Evolutionary conservation across 495 filamentous ascomycete genomes (phyloP).

Genomic region (Chaetomium cochliodes): DNA sequence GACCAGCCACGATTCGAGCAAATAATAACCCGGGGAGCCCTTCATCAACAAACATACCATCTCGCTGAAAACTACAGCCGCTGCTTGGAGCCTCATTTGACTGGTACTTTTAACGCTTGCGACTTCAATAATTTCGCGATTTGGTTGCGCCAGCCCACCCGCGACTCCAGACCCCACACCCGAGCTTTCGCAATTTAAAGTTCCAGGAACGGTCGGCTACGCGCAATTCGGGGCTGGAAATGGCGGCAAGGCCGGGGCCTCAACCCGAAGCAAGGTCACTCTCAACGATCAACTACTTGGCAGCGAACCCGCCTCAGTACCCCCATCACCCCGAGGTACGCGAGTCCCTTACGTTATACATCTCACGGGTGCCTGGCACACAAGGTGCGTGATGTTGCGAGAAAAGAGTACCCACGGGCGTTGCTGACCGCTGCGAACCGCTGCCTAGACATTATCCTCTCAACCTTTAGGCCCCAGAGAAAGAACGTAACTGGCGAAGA

Average conservation of each 20-base stretch:
- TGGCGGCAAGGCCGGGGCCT: slow-evolving; percentile 26
- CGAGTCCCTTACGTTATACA: slow-evolving; percentile 77
- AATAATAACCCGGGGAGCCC: too few relatives aligned
- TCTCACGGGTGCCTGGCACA: slow-evolving; percentile 87
- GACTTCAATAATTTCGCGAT: too few relatives aligned
- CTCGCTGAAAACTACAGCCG: neutral
- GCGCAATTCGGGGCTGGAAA: slow-evolving; percentile 4
- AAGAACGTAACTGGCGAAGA: slow-evolving; percentile 87
- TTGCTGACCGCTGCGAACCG: slow-evolving; percentile 20
- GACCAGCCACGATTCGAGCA: slow-evolving; percentile 21
- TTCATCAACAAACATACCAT: too few relatives aligned
- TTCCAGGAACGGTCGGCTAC: too few relatives aligned
- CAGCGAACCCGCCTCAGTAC: slow-evolving; percentile 82
- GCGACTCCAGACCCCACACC: too few relatives aligned
- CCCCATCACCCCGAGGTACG: slow-evolving; percentile 66
- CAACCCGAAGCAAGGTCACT: slow-evolving; percentile 79
- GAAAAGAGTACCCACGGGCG: neutral
- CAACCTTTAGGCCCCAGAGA: slow-evolving; percentile 78
- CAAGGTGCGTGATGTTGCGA: slow-evolving; percentile 60
- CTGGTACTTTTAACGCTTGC: too few relatives aligned
- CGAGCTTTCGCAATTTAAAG: too few relatives aligned
- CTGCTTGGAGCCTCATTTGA: neutral
- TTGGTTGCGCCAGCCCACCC: too few relatives aligned
- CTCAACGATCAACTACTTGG: slow-evolving; percentile 72
- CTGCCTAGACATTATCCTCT: slow-evolving; percentile 84